Evolutionary conservation across 2,329 filamentous ascomycete species (phyloP), one percentile per base, ranked within the genome.

Genomic region (Venturia effusa): DNA sequence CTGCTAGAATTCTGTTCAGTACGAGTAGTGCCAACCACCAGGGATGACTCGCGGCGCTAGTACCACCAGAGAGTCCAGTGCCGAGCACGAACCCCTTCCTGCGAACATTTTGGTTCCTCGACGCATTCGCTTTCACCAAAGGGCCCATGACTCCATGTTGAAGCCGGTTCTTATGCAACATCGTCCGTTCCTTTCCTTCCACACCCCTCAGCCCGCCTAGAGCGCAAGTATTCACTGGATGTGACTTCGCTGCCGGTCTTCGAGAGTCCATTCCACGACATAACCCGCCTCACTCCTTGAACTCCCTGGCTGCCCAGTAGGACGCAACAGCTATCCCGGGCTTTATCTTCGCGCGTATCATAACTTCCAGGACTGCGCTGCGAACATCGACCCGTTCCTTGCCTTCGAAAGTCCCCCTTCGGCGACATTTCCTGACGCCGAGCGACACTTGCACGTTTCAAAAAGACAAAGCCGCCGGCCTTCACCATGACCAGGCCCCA

Each of bases 401-500:
- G 30, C 22, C 30, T 57, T 57, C 51, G 15, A 4, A 19, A 32
- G 51, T 30, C 48, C 51, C 15, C n/a, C 15, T n/a, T 1, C 27
- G 8, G 51, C 51, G 30, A 34, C 27, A 32, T 37, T n/a, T 19
- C 30, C 51, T 37, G 51, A 30, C 51, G 11, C 51, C 19, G 51
- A 57, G 24, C 51, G 51, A 57, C 51, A 57, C 51, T 24, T 32
- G 51, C 51, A 57, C 51, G 51, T 57, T 57, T 57, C 51, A 57
- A 57, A 6, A 34, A 57, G 51, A 57, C 30, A 34, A 34, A 34
- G 51, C 32, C 15, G 34, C 59, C 59, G n/a, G 19, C 34, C 39
- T 34, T 19, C 30, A 65, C 55, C 61, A 83, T 84, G 81, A 82
- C 81, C 69, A 77, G 81, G 68, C 81, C 81, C 69, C 78, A 81